Evolutionary conservation across 805 yeast genomes (phyloP).

Genomic region (Kodamaea nitidulidarum): DNA sequence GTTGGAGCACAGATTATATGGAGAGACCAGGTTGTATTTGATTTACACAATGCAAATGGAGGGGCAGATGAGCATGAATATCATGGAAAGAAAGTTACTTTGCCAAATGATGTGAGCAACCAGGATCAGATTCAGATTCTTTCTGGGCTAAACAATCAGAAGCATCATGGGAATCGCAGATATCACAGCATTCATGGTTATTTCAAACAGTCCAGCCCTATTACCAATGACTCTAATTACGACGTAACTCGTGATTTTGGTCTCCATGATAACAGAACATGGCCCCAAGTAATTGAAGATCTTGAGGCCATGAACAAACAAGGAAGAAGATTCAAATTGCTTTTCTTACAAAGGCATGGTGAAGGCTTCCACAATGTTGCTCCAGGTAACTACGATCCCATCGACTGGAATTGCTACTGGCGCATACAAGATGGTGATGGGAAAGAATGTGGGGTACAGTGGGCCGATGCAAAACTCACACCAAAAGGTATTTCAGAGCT

Average conservation of each 20-base stretch:
- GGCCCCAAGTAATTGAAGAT: slow-evolving; percentile 19
- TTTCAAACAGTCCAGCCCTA: slow-evolving; percentile 18
- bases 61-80: no score
- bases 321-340: slow-evolving; percentile 16
- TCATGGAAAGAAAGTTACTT: no score
- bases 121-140: no score
- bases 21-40: no score
- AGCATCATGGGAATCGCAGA: no score
- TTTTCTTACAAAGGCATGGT: slow-evolving; percentile 32
- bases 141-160: no score
- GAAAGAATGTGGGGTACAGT: slow-evolving; percentile 13
- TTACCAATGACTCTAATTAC: slow-evolving; percentile 10
- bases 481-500: slow-evolving; percentile 19
- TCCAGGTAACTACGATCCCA: slow-evolving; percentile 11
- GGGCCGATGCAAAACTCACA: slow-evolving; percentile 33
- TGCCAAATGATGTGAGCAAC: no score
- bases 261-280: slow-evolving; percentile 15
- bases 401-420: slow-evolving; percentile 28
- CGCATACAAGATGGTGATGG: slow-evolving; percentile 19
- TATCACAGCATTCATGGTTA: slow-evolving; percentile 7
- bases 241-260: slow-evolving; percentile 19
- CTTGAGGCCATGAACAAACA: slow-evolving; percentile 7
- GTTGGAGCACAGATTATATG: no score
- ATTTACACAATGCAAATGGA: no score
- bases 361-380: slow-evolving; percentile 33